phyloP scores from a whole-genome alignment of 2,329 filamentous ascomycete species.

The Tolypocladium ophioglossoides region DNA sequence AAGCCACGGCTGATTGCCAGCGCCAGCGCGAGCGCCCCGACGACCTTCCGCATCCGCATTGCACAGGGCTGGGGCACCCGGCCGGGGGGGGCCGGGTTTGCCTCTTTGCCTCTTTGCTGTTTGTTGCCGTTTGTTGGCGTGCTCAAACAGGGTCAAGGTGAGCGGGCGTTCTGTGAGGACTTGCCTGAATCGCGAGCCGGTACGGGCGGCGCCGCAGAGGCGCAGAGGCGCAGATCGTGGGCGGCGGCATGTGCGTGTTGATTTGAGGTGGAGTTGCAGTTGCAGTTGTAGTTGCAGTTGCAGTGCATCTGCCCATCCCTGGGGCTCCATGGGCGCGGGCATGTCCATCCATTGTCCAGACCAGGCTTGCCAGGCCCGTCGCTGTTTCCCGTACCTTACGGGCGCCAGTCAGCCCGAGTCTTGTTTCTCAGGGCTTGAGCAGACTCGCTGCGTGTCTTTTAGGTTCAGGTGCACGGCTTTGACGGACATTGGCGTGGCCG shows the following conservation, averaged over 20 bases:
- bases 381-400: not conserved
- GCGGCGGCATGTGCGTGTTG: not conserved
- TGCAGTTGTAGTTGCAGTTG: too few relatives aligned
- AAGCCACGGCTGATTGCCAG: slow-evolving; percentile 1
- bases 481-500: not conserved
- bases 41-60: not conserved
- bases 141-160: not conserved
- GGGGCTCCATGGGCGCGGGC: not conserved
- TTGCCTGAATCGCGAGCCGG: not conserved
- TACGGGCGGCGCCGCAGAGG: too few relatives aligned
- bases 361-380: not conserved
- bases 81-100: not conserved
- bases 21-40: not conserved
- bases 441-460: not conserved
- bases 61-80: not conserved
- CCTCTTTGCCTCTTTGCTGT: too few relatives aligned
- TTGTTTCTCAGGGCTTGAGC: too few relatives aligned
- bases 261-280: not conserved
- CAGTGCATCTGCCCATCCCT: not conserved
- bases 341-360: too few relatives aligned
- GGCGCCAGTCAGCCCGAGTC: too few relatives aligned
- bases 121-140: not conserved
- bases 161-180: not conserved
- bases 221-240: not conserved
- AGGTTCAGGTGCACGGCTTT: not conserved